Percentiles rank a stretch among this genome's conserved stretches.
Evolutionary conservation across 1,284 basidiomycete genomes (phyloP).

Genomic region (Entoloma clypeatum): DNA sequence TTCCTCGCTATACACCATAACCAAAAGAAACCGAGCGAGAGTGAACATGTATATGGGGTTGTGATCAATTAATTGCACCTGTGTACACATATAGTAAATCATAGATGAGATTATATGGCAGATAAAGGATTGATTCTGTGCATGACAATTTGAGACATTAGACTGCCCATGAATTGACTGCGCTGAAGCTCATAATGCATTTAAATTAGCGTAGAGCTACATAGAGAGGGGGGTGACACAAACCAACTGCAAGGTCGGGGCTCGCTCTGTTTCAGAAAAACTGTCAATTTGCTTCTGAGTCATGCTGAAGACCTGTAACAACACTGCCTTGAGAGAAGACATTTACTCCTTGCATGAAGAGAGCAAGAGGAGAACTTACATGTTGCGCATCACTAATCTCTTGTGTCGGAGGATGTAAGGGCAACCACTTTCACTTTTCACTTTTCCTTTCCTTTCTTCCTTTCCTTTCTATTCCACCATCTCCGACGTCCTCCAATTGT

Average conservation of each 20-base stretch:
- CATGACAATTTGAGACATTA: slow-evolving; percentile 16
- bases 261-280: slow-evolving; percentile 78
- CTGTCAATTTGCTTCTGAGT: slow-evolving; percentile 86
- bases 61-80: no score
- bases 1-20: no score
- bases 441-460: no score
- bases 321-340: slow-evolving; percentile 54
- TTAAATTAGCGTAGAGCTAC: slow-evolving; percentile 1
- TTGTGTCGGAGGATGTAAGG: no score
- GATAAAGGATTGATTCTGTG: not conserved
- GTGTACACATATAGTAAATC: no score
- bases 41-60: no score
- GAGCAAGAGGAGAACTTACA: slow-evolving; percentile 23
- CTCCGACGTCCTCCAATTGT: no score
- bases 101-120: not conserved
- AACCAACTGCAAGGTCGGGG: slow-evolving; percentile 84
- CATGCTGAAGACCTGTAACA: slow-evolving; percentile 83
- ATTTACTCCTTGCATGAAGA: not conserved
- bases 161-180: slow-evolving; percentile 44
- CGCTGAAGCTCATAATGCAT: slow-evolving; percentile 35
- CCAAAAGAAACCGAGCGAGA: no score
- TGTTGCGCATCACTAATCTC: slow-evolving; percentile 38
- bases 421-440: no score
- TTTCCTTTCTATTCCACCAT: no score
- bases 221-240: slow-evolving; percentile 26